Base-by-base conservation (phyloP, 768 basidiomycete genomes). In the Boletus insuetus region DNA sequence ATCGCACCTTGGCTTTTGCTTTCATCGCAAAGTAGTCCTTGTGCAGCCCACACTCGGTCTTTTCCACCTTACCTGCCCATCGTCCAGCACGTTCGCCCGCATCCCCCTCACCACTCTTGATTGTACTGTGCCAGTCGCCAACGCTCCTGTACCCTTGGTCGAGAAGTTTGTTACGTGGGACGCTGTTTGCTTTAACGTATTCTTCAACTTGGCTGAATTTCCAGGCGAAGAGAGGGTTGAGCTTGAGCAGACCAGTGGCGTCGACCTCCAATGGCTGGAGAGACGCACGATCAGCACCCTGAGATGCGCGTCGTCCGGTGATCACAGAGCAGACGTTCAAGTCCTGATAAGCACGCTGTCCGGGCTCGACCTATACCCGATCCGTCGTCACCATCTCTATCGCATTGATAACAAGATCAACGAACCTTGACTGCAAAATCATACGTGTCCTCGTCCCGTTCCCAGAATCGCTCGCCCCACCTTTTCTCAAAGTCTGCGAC, bases 111-210 rank as follows among this genome's bases (percentile, higher is more conserved):
- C 82, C 86, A 56, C 85, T 86, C 62, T 71, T 79, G n/a, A 70
- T 72, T 0, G 97, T 99, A 58, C 92, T 95, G 74, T 99, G 97
- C 91, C 95, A 96, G 73, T 99, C 97, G 4, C 97, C 97, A 58
- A 99, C 85, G 66, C 91, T 94, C 63, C 86, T 88, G 77, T 98
- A 99, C 4, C 97, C 97, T 68, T 93, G 84, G 56, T 84, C 84
- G 39, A 99, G 81, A 6, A 99, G 79, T 56, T 81, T 83, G 76
- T 99, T 98, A 57, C 84, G 83, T 3, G 95, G 95, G 1, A 98
- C 94, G 43, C 82, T 74, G 73, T 98, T 83, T 56, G 82, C 78
- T 41, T 83, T 83, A 58, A 96, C 79, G 70, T 98, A 95, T 70
- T 83, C 86, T 58, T 97, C 87, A 17, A 98, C 91, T 39, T 91